Evolutionary conservation across 2,329 filamentous ascomycete genomes (phyloP), one percentile per base, ranked within the genome.

Genomic region (Clonostachys rhizophaga): DNA sequence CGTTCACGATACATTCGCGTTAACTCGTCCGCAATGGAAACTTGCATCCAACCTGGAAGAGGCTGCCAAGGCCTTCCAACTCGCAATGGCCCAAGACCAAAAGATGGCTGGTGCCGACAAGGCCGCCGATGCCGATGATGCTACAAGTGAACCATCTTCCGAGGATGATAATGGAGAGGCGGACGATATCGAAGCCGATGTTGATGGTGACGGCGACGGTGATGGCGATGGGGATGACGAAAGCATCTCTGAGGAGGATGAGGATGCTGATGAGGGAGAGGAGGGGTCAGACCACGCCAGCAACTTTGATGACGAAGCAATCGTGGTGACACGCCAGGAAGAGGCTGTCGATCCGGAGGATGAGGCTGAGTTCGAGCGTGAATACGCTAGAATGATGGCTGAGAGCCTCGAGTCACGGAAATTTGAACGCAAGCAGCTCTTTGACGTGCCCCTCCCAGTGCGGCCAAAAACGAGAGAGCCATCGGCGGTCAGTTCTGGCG

Each of bases 361-460:
- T 39, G 94, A 99, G 60, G 94, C 92, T 7, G 94, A 99, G 40
- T 99, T 99, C 63, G 95, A 99, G 62, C 89, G 92, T 57, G 94
- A 97, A 67, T 94, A 96, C 65, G 91, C 94, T 36, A 96, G 95
- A 67, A 88, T 99, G 82, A 97, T 99, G 92, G 82, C 91, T 44
- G 94, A 99, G 66, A 96, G 92, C 69, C 73, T 96, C 58, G 94
- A 99, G 56, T 95, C 92, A 5, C 84, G 94, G 57, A 96, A 96
- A 59, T 95, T 96, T 56, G 94, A 99, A 61, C 88, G 94, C 52
- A 96, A 96, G 68, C 84, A 89, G 30, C 79, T 94, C 45, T 96
- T 99, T 60, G 95, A 99, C 63, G 89, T 97, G n/a, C 91, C 95
- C 2, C 72, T 99, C n/a, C 94, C 94, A 1, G 91, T 99, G 69